phyloP scores from a whole-genome alignment of 1,139 yeast species.

The Pichia sp. region DNA sequence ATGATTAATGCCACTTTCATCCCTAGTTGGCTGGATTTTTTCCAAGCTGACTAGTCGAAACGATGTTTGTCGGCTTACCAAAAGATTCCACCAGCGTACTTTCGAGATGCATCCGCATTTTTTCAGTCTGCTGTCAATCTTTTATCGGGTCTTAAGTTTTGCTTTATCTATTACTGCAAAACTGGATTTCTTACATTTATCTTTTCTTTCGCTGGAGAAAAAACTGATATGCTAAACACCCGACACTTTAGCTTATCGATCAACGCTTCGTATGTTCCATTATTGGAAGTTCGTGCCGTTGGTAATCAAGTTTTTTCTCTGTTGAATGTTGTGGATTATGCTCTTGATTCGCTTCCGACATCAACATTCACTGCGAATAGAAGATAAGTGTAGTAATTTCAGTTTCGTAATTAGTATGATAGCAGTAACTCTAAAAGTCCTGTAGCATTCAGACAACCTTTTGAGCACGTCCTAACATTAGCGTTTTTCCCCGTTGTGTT shows the following conservation, averaged over 20 bases:
- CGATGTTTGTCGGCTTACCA: slow-evolving; percentile 9
- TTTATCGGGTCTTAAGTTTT: slow-evolving; percentile 10
- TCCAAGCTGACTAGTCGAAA: slow-evolving; percentile 11
- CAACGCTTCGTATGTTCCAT: neutral
- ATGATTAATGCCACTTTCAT: slow-evolving; percentile 1
- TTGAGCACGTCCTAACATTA: slow-evolving; percentile 11
- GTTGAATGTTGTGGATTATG: too few species aligned
- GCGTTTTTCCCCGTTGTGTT: neutral
- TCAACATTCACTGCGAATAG: neutral
- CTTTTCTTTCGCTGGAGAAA: slow-evolving; percentile 22
- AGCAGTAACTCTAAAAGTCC: too few species aligned
- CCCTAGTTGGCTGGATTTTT: slow-evolving; percentile 5
- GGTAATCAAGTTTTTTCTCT: too few species aligned
- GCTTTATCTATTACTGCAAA: slow-evolving; percentile 3
- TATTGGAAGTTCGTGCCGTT: neutral
- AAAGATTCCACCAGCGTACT: neutral
- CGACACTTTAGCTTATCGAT: slow-evolving; percentile 70
- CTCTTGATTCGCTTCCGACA: neutral
- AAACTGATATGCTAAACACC: slow-evolving; percentile 59
- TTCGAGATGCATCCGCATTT: neutral
- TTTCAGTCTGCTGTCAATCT: neutral
- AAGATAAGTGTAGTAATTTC: neutral
- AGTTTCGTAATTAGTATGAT: slow-evolving; percentile 1
- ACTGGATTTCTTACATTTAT: slow-evolving; percentile 1
- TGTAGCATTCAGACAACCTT: neutral